A percentile compares a stretch with the other conserved stretches of the same genome.
These are phyloP conservation scores for Ascosphaera aggregata DNA, from an alignment of 2,329 filamentous ascomycete species.

Conservation along the genomic window DNA sequence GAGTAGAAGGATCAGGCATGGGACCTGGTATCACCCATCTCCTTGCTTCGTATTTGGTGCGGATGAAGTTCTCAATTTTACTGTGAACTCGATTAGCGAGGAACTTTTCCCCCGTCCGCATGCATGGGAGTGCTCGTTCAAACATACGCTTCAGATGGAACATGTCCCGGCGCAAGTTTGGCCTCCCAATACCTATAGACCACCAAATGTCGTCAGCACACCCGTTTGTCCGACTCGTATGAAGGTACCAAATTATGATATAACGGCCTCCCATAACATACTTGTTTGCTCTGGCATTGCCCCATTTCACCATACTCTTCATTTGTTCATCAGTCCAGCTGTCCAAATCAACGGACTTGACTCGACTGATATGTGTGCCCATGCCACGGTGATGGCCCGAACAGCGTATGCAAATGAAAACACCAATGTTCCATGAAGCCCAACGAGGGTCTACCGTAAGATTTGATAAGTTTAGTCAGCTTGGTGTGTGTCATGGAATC, in stretches of 20 bases:
- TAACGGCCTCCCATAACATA: constrained; percentile 25
- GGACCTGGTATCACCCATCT: constrained; percentile 98
- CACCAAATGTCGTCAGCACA: constrained; percentile 9
- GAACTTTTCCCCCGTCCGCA: too few species aligned
- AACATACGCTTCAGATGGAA: constrained; percentile 60
- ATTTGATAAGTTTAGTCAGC: too few species aligned
- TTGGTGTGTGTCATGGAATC: neutral
- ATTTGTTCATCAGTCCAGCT: constrained; percentile 98
- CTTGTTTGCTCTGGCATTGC: constrained; percentile 89
- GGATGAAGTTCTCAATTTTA: constrained; percentile 99
- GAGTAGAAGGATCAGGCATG: constrained; percentile 73
- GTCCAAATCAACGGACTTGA: constrained; percentile 95
- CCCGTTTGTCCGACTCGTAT: neutral
- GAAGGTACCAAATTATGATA: neutral
- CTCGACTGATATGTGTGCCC: constrained; percentile 94
- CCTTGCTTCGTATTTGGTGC: constrained; percentile 97
- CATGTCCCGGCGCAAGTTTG: constrained; percentile 73
- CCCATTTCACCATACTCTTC: constrained; percentile 84
- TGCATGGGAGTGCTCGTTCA: constrained; percentile 1
- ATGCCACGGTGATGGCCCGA: constrained; percentile 97
- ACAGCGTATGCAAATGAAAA: constrained; percentile 95
- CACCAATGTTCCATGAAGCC: constrained; percentile 95
- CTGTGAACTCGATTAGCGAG: constrained; percentile 12
- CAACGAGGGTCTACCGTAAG: constrained; percentile 59
- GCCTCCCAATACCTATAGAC: constrained; percentile 58